phyloP scores from a whole-genome alignment of 2,329 filamentous ascomycete species.

The Phyllosticta citribraziliensis region DNA sequence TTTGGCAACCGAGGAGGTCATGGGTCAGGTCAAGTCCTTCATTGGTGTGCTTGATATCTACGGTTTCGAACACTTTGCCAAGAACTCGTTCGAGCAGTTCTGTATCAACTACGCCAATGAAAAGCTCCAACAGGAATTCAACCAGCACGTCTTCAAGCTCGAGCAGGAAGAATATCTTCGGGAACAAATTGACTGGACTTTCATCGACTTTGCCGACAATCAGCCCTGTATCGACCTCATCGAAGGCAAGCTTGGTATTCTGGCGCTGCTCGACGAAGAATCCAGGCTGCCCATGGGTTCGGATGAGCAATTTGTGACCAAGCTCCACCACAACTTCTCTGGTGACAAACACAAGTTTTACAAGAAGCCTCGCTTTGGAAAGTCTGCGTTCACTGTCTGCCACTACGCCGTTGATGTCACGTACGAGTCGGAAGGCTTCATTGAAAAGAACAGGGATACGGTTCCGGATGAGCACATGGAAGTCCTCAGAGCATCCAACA shows the following conservation, averaged over 20 bases:
- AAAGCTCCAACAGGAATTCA: constrained; percentile 98
- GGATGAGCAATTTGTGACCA: constrained; percentile 92
- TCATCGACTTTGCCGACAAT: constrained; percentile 98
- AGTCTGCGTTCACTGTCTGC: constrained; percentile 94
- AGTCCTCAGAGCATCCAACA: constrained; percentile 73
- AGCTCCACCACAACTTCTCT: constrained; percentile 88
- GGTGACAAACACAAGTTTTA: constrained; percentile 91
- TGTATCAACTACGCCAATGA: constrained; percentile 99
- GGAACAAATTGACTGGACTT: constrained; percentile 98
- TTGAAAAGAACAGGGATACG: constrained; percentile 98
- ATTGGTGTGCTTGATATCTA: constrained; percentile 99
- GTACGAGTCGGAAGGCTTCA: constrained; percentile 97
- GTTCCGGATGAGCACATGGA: constrained; percentile 98
- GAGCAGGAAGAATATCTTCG: constrained; percentile 96
- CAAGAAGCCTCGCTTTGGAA: constrained; percentile 97
- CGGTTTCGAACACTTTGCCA: constrained; percentile 97
- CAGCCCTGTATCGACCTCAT: constrained; percentile 98
- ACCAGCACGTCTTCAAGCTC: constrained; percentile 97
- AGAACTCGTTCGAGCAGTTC: constrained; percentile 99
- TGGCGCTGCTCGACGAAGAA: constrained; percentile 90
- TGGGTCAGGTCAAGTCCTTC: constrained; percentile 75
- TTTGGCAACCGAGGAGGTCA: constrained; percentile 77
- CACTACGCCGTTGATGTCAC: constrained; percentile 98
- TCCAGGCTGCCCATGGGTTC: constrained; percentile 94
- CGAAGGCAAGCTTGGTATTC: constrained; percentile 87